These are phyloP conservation scores for Pythium volutum DNA, from an alignment of 352 stramenopile genomes.

Conservation along the genomic window DNA sequence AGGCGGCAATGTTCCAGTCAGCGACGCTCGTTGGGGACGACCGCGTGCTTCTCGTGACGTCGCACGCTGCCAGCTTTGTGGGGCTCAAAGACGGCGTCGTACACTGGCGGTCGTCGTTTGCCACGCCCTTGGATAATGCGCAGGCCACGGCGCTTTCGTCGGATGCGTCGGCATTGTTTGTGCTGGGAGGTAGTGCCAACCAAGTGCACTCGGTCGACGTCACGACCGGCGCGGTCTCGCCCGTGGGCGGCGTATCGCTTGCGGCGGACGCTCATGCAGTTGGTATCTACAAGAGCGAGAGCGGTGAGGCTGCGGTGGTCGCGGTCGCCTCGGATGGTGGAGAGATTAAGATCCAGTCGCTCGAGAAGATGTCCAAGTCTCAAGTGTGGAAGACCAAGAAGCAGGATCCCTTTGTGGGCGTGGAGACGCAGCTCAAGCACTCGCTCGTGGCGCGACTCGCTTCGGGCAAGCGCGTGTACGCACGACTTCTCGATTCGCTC, in stretches of 20 bases:
- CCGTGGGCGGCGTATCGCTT: not conserved
- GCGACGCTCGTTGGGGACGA: constrained; percentile 49
- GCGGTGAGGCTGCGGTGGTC: constrained; percentile 28
- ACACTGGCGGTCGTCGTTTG: constrained; percentile 36
- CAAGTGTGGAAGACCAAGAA: constrained; percentile 1
- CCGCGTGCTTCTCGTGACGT: constrained; percentile 48
- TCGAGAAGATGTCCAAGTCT: constrained; percentile 32
- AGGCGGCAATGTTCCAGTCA: constrained; percentile 32
- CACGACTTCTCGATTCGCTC: constrained; percentile 44
- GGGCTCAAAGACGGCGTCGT: constrained; percentile 57
- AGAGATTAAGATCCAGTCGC: constrained; percentile 35
- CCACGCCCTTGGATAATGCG: constrained; percentile 25
- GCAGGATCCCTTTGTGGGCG: constrained; percentile 29
- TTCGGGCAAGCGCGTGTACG: constrained; percentile 58
- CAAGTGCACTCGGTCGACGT: constrained; percentile 20
- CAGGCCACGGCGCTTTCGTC: constrained; percentile 41
- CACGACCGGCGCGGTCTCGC: constrained; percentile 9
- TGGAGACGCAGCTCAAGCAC: constrained; percentile 42
- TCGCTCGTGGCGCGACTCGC: constrained; percentile 47
- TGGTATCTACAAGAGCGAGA: constrained; percentile 35
- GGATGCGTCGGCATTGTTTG: constrained; percentile 46
- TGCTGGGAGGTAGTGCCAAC: constrained; percentile 23
- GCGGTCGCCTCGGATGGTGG: constrained; percentile 24
- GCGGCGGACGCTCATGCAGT: constrained; percentile 9
- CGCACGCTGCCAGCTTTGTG: constrained; percentile 42